Base-by-base conservation (phyloP, 441 rosid genomes). In the Pelargonium citronellum region DNA sequence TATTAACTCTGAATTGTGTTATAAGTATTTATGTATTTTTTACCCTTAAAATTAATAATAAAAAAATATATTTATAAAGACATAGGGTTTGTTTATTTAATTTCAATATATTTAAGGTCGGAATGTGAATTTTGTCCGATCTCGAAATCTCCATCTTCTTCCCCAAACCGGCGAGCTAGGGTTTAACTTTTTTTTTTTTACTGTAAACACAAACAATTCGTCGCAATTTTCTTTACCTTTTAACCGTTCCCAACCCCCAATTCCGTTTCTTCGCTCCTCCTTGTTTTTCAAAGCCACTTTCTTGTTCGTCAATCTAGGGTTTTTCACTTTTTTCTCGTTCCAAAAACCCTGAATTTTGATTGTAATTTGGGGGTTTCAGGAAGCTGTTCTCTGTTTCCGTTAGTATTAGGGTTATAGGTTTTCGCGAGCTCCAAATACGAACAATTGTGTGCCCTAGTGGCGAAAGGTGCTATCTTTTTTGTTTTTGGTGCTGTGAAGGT, bases 221-320 rank as follows among this genome's bases (percentile, higher is more conserved):
- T n/a, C 20, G 7, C 60, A 17, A 19, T n/a, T n/a, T 53, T 15
- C 19, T 19, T 53, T 19, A n/a, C 60, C 19, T 19, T n/a, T 15
- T 17, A 5, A 5, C 60, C 60, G 20, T 53, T 53, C 60, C 11
- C 60, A 0, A 19, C 15, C 20, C 60, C 60, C 60, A 53, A 53
- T 7, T 53, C 60, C 60, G 17, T 0, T 15, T 53, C 17, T 15
- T 15, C 8, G 17, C 7, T 53, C 17, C 3, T 4, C 7, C 8
- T 53, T 53, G 37, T 30, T 30, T 30, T 30, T 30, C 4, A 30
- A 30, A 30, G 6, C 0, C 37, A 30, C 37, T n/a, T 53, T 53
- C 60, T 53, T 53, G 60, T 15, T 53, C 60, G 20, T 15, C 60
- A 53, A 53, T 53, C 19, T 53, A 53, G 60, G 60, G 60, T 30